Evolutionary conservation across 2,329 filamentous ascomycete genomes (phyloP).

Genomic region (Colletotrichum graminicola): DNA sequence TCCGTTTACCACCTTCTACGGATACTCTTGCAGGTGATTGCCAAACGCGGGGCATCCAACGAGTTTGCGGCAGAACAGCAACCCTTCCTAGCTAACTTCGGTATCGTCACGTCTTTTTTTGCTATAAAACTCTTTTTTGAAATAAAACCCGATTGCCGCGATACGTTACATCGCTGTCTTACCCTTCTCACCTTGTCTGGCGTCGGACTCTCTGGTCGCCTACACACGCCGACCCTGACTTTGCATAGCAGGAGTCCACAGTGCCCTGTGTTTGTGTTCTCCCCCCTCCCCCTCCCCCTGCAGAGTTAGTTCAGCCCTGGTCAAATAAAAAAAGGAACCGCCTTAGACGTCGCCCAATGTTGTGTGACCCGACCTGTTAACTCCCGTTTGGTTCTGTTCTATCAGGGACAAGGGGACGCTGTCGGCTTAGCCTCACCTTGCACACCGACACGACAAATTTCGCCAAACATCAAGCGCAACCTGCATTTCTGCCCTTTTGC

Average conservation of each 20-base stretch:
- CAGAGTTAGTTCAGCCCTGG: constrained; percentile 11
- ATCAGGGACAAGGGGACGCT: constrained; percentile 19
- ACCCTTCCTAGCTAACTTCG: constrained; percentile 13
- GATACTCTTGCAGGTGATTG: constrained; percentile 18
- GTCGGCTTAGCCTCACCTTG: constrained; percentile 33
- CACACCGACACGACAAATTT: constrained; percentile 36
- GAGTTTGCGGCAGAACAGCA: constrained; percentile 18
- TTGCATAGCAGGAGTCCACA: constrained; percentile 1
- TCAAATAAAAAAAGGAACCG: background rate
- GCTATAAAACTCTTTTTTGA: background rate
- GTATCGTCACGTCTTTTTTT: background rate
- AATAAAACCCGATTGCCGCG: background rate
- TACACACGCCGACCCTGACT: background rate
- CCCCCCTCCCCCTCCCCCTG: background rate
- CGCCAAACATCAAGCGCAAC: constrained; percentile 25
- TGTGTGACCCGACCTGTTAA: constrained; percentile 34
- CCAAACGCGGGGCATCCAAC: constrained; percentile 32
- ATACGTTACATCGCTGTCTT: background rate
- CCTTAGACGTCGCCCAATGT: constrained; percentile 15
- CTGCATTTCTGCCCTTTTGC: constrained; percentile 22
- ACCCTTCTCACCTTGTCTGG: background rate
- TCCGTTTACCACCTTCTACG: constrained; percentile 13
- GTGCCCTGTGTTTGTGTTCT: background rate
- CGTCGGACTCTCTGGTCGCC: background rate
- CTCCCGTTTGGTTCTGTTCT: constrained; percentile 24